Evolutionary conservation across 306 rosid genomes (phyloP).

Genomic region (Argentina anserina): DNA sequence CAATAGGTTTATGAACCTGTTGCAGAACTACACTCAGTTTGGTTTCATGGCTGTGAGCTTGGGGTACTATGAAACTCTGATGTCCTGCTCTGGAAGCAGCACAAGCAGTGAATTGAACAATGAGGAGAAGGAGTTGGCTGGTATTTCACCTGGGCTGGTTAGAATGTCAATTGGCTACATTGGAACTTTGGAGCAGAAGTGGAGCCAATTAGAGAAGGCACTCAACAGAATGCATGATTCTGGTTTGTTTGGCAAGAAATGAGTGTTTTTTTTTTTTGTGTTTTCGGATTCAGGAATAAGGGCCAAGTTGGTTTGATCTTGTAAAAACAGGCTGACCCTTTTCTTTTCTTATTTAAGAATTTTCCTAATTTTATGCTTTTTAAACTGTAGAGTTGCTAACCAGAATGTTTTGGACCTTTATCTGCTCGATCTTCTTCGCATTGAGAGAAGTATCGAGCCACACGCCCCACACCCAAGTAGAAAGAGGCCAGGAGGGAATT

Average conservation of each 20-base stretch:
- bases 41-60: slow-evolving; percentile 93
- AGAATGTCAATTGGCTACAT: slow-evolving; percentile 77
- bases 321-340: background rate
- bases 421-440: too few species aligned
- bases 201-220: slow-evolving; percentile 76
- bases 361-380: background rate
- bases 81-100: slow-evolving; percentile 91
- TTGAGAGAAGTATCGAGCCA: too few species aligned
- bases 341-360: background rate
- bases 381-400: too few species aligned
- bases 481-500: too few species aligned
- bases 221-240: slow-evolving; percentile 43
- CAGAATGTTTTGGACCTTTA: too few species aligned
- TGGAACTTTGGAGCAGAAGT: slow-evolving; percentile 84
- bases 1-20: slow-evolving; percentile 53
- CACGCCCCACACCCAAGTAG: too few species aligned
- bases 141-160: slow-evolving; percentile 79
- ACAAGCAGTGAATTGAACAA: slow-evolving; percentile 74
- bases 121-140: slow-evolving; percentile 63
- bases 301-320: background rate
- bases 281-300: background rate
- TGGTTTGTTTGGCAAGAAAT: slow-evolving; percentile 18
- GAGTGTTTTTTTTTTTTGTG: background rate
- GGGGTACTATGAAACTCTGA: slow-evolving; percentile 87
- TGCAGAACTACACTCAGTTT: slow-evolving; percentile 69